Evolutionary conservation across 1,139 yeast genomes (phyloP).

Genomic region (Pichia sp.): DNA sequence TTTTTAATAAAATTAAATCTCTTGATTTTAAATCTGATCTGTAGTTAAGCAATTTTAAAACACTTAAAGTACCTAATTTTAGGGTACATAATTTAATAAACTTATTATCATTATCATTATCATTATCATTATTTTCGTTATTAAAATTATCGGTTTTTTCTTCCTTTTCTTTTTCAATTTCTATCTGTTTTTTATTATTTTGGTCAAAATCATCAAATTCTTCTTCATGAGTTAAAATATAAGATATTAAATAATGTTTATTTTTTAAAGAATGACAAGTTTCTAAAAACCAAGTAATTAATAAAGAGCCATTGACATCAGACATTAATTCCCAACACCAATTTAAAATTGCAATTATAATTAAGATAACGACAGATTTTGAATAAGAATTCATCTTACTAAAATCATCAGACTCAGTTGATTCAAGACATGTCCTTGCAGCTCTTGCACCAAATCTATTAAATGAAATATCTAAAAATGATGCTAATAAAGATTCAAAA

Average conservation of each 20-base stretch:
- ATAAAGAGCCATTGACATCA: constrained; percentile 81
- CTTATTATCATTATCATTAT: constrained; percentile 5
- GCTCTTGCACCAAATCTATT: constrained; percentile 96
- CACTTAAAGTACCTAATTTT: constrained; percentile 78
- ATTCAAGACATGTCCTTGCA: constrained; percentile 85
- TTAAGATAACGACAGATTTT: constrained; percentile 44
- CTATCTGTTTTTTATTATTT: neutral
- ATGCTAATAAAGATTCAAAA: constrained; percentile 73
- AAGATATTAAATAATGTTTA: constrained; percentile 48
- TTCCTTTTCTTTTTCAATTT: neutral
- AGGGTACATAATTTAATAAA: constrained; percentile 51
- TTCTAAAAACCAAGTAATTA: constrained; percentile 92
- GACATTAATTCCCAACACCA: constrained; percentile 77
- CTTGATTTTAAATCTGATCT: constrained; percentile 62
- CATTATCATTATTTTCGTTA: neutral
- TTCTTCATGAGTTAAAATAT: constrained; percentile 18
- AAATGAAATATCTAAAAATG: constrained; percentile 76
- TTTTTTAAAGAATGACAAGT: constrained; percentile 56
- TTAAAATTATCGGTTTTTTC: neutral
- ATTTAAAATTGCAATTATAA: constrained; percentile 75
- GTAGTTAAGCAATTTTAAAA: constrained; percentile 70
- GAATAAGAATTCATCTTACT: constrained; percentile 43
- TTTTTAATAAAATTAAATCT: constrained; percentile 51
- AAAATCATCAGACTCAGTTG: constrained; percentile 36
- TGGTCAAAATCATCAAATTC: constrained; percentile 3